Base-by-base conservation (phyloP, 495 filamentous ascomycete genomes). In the Neurospora cerealis region DNA sequence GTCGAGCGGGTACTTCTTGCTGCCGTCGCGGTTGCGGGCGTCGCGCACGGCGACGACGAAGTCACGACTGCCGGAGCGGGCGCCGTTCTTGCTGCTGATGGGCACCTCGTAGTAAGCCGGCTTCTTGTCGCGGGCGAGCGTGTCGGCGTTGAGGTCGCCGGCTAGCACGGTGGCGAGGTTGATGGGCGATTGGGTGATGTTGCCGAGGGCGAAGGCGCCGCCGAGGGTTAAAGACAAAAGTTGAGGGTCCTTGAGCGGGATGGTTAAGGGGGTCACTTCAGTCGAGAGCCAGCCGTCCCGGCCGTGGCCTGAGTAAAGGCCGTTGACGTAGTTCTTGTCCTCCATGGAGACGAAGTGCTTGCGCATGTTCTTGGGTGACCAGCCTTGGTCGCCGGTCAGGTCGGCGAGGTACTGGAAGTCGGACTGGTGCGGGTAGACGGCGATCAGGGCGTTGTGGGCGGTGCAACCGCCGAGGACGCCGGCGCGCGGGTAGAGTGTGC, bases 251-350 rank as follows among this genome's bases (percentile, higher is more conserved):
- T 83, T 73, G 13, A 88, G 76, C 3, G 87, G 83, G 42, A 89
- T 77, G 19, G 76, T 83, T 5, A 87, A 72, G 5, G 86, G 84
- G 0, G 87, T 83, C 7, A 83, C 75, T 34, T 85, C 84, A 2
- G 85, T 88, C 21, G 78, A 72, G 24, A 91, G 78, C 87, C 87
- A 92, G 28, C 90, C 89, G 46, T 84, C 77, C 70, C 81, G 85
- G n/a, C 90, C 90, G 77, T 91, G 90, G 38, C 86, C 87, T 0
- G 76, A 70, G 37, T 69, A 71, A 1, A 81, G 76, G 8, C 82
- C 82, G 0, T 83, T 79, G 8, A 83, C 72, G 77, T 91, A 91
- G 40, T 85, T 74, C 75, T 87, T 87, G 42, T 85, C 84, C 80
- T 91, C 89, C 41, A 91, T 71, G 37, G 78, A 79, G 46, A 79